Conservation (phyloP, 805 yeast species). For the Yarrowia sp. region DNA sequence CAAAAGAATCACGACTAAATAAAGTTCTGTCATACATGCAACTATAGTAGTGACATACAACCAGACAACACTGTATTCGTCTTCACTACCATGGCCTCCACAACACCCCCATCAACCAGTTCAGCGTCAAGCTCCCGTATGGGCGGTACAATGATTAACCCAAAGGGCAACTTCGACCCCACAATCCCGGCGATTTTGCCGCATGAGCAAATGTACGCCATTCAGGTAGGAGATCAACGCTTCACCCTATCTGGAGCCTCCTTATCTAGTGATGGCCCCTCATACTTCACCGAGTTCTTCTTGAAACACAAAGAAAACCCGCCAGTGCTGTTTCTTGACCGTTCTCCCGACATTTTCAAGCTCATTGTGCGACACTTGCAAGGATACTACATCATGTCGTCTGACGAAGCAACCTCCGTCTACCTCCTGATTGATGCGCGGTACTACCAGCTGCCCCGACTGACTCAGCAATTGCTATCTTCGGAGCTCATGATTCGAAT, state of each 20-base stretch:
- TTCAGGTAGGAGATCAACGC: constrained; percentile 63
- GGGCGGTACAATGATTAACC: constrained; percentile 13
- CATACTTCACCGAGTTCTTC: constrained; percentile 78
- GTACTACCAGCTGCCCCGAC: constrained; percentile 62
- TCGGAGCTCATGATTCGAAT: constrained; percentile 57
- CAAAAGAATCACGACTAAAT: no score
- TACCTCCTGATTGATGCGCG: constrained; percentile 65
- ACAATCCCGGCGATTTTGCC: constrained; percentile 48
- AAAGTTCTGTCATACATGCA: neutral
- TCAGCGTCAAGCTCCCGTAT: constrained; percentile 5
- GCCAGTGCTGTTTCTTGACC: constrained; percentile 58
- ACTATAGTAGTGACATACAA: no score
- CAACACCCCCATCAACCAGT: neutral
- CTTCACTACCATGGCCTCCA: neutral
- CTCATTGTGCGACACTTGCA: constrained; percentile 60
- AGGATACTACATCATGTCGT: constrained; percentile 63
- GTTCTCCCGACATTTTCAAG: constrained; percentile 67
- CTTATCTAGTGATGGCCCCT: constrained; percentile 79
- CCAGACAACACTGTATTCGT: no score
- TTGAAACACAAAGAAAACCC: constrained; percentile 33
- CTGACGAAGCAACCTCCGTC: constrained; percentile 55
- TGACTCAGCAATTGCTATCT: constrained; percentile 48
- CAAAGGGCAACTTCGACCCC: constrained; percentile 30
- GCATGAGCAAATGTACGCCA: constrained; percentile 61
- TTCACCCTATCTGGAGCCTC: constrained; percentile 80